A percentile compares a stretch with the other conserved stretches of the same genome.
phyloP scores from a whole-genome alignment of 2,329 filamentous ascomycete species.

The Alternaria brassicicola region DNA sequence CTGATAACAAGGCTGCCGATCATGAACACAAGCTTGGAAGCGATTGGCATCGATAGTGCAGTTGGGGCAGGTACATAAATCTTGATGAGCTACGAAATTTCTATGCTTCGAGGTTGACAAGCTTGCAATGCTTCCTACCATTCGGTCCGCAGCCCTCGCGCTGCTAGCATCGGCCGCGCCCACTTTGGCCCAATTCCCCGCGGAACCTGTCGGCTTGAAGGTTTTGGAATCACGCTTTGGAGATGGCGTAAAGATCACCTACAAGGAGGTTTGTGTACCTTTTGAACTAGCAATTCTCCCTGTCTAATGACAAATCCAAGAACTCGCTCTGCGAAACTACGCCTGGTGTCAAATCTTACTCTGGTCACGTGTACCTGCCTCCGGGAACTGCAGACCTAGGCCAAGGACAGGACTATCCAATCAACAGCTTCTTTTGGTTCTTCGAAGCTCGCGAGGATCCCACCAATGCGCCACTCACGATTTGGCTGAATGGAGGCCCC shows the following conservation, averaged over 20 bases:
- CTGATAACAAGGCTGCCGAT: conserved; percentile 1
- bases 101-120: not conserved
- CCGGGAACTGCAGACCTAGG: conserved; percentile 25
- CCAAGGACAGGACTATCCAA: conserved; percentile 27
- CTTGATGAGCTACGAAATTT: not conserved
- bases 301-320: conserved; percentile 6
- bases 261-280: conserved; percentile 29
- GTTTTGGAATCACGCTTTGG: conserved; percentile 28
- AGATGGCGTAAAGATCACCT: conserved; percentile 31
- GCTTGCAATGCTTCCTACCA: conserved; percentile 7
- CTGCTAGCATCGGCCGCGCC: conserved; percentile 13
- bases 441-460: conserved; percentile 60
- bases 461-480: conserved; percentile 58
- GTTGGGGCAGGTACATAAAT: conserved; percentile 3
- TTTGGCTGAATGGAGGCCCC: conserved; percentile 56
- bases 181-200: conserved; percentile 21
- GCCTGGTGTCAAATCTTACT: conserved; percentile 59
- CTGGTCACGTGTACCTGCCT: conserved; percentile 54
- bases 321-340: conserved; percentile 60
- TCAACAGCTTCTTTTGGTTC: conserved; percentile 51
- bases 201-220: conserved; percentile 17
- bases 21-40: conserved; percentile 1
- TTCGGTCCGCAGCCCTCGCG: conserved; percentile 3
- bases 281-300: not conserved
- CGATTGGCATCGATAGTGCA: not conserved